phyloP scores from a whole-genome alignment of 2,329 filamentous ascomycete species.

The Paecilomyces sp. region DNA sequence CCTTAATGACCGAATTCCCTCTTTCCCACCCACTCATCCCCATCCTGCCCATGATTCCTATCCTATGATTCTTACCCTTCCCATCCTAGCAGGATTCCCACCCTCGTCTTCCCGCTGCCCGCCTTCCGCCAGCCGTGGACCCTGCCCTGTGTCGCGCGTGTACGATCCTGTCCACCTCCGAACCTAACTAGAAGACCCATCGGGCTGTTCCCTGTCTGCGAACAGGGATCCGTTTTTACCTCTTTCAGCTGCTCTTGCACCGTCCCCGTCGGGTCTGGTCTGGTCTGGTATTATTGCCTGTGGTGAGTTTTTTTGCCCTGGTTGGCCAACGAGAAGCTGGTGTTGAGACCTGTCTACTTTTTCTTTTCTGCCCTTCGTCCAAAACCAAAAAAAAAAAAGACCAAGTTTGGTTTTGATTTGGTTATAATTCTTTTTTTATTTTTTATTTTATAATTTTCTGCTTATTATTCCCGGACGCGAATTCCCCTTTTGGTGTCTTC shows the following conservation, averaged over 20 bases:
- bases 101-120: neutral
- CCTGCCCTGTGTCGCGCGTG: neutral
- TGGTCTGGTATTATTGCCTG: too few species aligned
- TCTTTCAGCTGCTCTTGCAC: neutral
- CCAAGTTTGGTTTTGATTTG: slow-evolving; percentile 3
- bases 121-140: neutral
- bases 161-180: neutral
- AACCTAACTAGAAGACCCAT: neutral
- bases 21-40: slow-evolving; percentile 7
- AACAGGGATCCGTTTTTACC: neutral
- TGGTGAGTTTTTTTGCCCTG: neutral
- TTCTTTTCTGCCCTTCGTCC: too few species aligned
- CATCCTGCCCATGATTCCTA: slow-evolving; percentile 3
- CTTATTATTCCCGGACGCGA: too few species aligned
- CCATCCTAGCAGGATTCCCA: neutral
- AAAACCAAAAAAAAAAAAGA: too few species aligned
- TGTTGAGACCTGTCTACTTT: neutral
- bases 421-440: slow-evolving; percentile 6
- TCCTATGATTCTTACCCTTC: neutral
- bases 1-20: slow-evolving; percentile 14
- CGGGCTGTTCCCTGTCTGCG: neutral
- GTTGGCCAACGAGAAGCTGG: neutral
- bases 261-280: neutral
- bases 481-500: too few species aligned
- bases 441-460: slow-evolving; percentile 7